Conservation (phyloP, 805 yeast species). For the Candida sakaeoensis region DNA sequence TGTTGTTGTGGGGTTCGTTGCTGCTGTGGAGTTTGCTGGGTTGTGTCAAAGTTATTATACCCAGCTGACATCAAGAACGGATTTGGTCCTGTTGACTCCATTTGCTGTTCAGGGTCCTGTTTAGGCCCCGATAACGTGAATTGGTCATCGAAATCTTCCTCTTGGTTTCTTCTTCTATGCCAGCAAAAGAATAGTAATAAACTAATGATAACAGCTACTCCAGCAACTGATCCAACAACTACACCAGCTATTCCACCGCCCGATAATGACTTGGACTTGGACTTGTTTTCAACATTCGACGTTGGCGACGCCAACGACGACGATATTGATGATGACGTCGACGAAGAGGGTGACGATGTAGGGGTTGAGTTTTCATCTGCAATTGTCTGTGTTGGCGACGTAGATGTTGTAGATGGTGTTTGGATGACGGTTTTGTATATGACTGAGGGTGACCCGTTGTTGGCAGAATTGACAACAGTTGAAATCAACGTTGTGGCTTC, state of each 20-base stretch:
- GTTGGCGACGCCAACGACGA: no score
- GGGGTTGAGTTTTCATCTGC: constrained; percentile 11
- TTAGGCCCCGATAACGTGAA: constrained; percentile 28
- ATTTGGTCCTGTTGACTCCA: constrained; percentile 15
- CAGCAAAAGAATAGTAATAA: constrained; percentile 40
- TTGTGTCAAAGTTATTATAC: constrained; percentile 11
- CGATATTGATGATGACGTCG: no score
- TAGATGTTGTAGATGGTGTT: constrained; percentile 12
- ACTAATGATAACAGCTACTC: constrained; percentile 33
- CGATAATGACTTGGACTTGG: constrained; percentile 20
- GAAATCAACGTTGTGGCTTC: constrained; percentile 17
- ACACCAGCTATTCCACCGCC: constrained; percentile 42
- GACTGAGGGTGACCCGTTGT: constrained; percentile 9
- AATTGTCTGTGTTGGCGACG: constrained; percentile 14
- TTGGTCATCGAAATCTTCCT: constrained; percentile 41
- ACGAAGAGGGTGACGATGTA: constrained; percentile 7
- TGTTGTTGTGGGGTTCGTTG: no score
- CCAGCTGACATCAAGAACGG: constrained; percentile 18
- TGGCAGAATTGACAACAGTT: constrained; percentile 13
- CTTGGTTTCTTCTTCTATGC: constrained; percentile 34
- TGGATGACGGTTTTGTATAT: constrained; percentile 10
- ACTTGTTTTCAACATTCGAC: neutral
- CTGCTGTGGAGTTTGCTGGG: constrained; percentile 8
- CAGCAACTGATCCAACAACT: constrained; percentile 40
- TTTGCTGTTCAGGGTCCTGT: constrained; percentile 15